These are phyloP conservation scores for Tricholoma sp. DNA, from an alignment of 768 basidiomycete species.

Conservation along the genomic window DNA sequence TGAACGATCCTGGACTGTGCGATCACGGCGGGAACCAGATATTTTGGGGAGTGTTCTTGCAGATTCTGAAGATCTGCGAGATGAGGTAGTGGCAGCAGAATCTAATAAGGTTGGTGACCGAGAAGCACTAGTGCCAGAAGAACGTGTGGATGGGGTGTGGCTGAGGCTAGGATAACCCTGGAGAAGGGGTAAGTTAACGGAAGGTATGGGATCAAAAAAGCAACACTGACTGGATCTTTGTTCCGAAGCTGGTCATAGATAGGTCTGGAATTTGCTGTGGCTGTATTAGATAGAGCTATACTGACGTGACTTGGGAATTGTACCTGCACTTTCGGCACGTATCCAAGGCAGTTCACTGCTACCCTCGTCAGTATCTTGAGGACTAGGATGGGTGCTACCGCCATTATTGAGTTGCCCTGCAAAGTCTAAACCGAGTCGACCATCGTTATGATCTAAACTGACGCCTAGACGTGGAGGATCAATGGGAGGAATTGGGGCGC, in stretches of 20 bases:
- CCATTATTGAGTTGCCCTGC: conserved; percentile 17
- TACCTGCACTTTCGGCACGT: conserved; percentile 39
- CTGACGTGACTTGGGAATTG: conserved; percentile 13
- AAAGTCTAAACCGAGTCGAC: conserved; percentile 57
- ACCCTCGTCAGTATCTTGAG: conserved; percentile 40
- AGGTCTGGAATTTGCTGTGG: conserved; percentile 14
- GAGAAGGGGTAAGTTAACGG: conserved; percentile 4
- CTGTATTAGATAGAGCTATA: neutral
- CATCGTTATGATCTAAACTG: conserved; percentile 50
- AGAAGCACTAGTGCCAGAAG: conserved; percentile 37
- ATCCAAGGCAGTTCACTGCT: conserved; percentile 61
- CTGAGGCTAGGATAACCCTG: conserved; percentile 40
- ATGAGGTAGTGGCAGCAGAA: conserved; percentile 17
- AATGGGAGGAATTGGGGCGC: conserved; percentile 16
- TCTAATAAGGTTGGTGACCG: conserved; percentile 21
- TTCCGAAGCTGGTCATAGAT: conserved; percentile 25
- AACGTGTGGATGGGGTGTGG: conserved; percentile 34
- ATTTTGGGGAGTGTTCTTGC: conserved; percentile 52
- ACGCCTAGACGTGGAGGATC: conserved; percentile 34
- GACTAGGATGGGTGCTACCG: conserved; percentile 24
- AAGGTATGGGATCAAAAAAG: neutral
- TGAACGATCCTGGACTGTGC: conserved; percentile 60
- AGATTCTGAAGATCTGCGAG: conserved; percentile 69
- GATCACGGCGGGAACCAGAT: conserved; percentile 50
- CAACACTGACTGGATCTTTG: conserved; percentile 12